Percentiles rank a stretch among this genome's conserved stretches.
Evolutionary conservation across 2,329 filamentous ascomycete species (phyloP).

Genomic region (Pyricularia sp.): DNA sequence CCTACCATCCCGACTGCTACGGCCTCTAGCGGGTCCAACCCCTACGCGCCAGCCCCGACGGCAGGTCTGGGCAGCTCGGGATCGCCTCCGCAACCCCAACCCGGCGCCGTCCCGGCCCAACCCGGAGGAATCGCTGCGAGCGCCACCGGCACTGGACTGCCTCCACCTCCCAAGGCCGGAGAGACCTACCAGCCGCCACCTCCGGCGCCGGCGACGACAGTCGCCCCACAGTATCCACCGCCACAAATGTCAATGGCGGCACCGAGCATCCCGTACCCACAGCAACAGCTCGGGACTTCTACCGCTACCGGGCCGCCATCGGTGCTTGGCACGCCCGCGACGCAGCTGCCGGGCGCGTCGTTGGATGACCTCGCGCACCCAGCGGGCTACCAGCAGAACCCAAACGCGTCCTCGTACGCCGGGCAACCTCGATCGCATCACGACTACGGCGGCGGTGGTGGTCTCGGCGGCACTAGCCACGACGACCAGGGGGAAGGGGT

Average conservation of each 20-base stretch:
- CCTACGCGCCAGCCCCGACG: constrained; percentile 32
- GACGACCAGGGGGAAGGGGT: constrained; percentile 36
- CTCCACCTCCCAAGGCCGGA: constrained; percentile 42
- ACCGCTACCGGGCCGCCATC: constrained; percentile 22
- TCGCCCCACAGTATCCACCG: constrained; percentile 24
- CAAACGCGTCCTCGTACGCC: constrained; percentile 28
- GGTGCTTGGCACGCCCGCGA: constrained; percentile 6
- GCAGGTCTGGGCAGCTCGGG: constrained; percentile 7
- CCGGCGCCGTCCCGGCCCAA: constrained; percentile 42
- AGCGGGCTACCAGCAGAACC: constrained; percentile 48
- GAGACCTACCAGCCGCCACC: constrained; percentile 22
- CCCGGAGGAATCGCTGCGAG: constrained; percentile 15
- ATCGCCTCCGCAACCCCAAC: constrained; percentile 44
- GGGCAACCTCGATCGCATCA: not conserved
- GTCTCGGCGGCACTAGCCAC: constrained; percentile 7
- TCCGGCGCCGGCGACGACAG: constrained; percentile 25
- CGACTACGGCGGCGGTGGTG: constrained; percentile 14
- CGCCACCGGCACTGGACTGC: constrained; percentile 20
- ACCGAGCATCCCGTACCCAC: constrained; percentile 29
- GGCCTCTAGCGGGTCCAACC: constrained; percentile 20
- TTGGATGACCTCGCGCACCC: constrained; percentile 31
- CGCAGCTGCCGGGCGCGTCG: constrained; percentile 5
- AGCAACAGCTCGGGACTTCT: constrained; percentile 34
- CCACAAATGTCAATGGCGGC: constrained; percentile 43
- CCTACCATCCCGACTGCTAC: constrained; percentile 35